Conservation (phyloP, 202 grass and related monocot genomes). For the Elaeis oleifera region DNA sequence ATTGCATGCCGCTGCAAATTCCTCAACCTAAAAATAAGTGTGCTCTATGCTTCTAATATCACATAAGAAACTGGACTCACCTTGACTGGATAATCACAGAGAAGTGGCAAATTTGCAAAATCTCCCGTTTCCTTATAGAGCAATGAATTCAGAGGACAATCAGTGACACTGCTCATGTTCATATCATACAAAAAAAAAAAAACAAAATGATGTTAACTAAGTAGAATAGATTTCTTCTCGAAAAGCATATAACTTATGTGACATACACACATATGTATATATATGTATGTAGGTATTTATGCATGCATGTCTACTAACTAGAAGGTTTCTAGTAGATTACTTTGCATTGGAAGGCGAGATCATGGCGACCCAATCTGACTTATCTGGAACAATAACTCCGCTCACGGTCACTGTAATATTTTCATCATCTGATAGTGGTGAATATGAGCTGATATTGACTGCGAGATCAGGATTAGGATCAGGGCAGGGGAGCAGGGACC, state of each 20-base stretch:
- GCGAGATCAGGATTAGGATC: constrained; percentile 37
- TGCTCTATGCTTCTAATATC: too few species aligned
- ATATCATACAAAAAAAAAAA: background rate
- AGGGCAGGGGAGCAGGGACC: constrained; percentile 34
- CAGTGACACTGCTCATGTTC: constrained; percentile 31
- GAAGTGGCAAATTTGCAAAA: constrained; percentile 50
- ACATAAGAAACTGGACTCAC: constrained; percentile 18
- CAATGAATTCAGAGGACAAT: constrained; percentile 34
- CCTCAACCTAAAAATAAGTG: too few species aligned
- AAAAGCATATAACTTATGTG: too few species aligned
- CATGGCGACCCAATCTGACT: constrained; percentile 70
- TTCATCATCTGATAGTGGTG: constrained; percentile 43
- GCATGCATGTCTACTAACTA: background rate
- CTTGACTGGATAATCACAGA: constrained; percentile 94
- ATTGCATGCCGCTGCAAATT: too few species aligned
- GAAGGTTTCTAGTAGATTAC: constrained; percentile 5
- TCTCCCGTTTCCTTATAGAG: constrained; percentile 71
- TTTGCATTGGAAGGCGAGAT: constrained; percentile 70
- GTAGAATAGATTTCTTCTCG: too few species aligned
- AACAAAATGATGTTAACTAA: background rate
- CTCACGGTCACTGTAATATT: constrained; percentile 52
- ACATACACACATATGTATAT: too few species aligned
- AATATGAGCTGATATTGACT: constrained; percentile 32
- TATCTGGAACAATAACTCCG: constrained; percentile 35
- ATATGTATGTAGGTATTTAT: background rate